A percentile compares a stretch with the other conserved stretches of the same genome.
phyloP scores from a whole-genome alignment of 805 yeast genomes.

The Nadsonia fulvescens region DNA sequence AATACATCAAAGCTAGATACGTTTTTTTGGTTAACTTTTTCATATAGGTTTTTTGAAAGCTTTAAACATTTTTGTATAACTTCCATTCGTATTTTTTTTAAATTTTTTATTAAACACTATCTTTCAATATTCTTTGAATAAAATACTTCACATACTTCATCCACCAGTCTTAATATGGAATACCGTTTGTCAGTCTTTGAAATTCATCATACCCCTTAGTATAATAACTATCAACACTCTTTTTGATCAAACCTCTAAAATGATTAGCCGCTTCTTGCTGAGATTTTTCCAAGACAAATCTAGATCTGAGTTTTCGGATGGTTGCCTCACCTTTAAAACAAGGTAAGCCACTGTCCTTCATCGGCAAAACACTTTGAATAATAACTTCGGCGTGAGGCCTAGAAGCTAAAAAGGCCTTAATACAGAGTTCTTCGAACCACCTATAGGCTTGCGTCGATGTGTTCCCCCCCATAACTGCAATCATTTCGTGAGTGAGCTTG shows the following conservation, averaged over 20 bases:
- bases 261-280: constrained; percentile 73
- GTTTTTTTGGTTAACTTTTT: too few species aligned
- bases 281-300: constrained; percentile 67
- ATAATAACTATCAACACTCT: constrained; percentile 71
- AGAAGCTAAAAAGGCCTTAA: constrained; percentile 77
- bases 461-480: constrained; percentile 87
- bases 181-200: constrained; percentile 91
- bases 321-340: constrained; percentile 79
- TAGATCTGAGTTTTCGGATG: constrained; percentile 50
- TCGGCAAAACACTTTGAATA: constrained; percentile 70
- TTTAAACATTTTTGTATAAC: too few species aligned
- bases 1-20: too few species aligned
- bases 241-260: constrained; percentile 58
- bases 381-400: constrained; percentile 79
- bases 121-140: too few species aligned
- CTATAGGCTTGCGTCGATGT: constrained; percentile 66
- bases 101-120: too few species aligned
- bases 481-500: constrained; percentile 92
- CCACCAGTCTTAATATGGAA: constrained; percentile 89
- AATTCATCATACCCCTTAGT: constrained; percentile 96
- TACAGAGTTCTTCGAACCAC: constrained; percentile 91
- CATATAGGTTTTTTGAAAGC: too few species aligned
- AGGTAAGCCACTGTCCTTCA: constrained; percentile 90
- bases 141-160: too few species aligned
- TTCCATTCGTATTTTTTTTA: too few species aligned